These are phyloP conservation scores for Bretschneidera sinensis DNA, from an alignment of 345 rosid species.

Conservation along the genomic window DNA sequence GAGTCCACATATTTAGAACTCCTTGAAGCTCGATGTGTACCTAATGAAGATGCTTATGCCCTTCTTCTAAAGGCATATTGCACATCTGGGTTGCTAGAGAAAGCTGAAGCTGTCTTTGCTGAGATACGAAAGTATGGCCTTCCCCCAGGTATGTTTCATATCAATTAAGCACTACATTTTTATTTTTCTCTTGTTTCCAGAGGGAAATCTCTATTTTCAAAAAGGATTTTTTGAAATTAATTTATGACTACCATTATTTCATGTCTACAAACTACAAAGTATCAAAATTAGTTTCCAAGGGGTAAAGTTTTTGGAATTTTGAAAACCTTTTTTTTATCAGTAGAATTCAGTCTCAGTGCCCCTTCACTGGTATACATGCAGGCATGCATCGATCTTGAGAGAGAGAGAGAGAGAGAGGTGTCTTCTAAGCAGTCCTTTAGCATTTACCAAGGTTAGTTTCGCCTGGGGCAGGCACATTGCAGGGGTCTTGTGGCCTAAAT, in stretches of 20 bases:
- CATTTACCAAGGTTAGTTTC: too few relatives aligned
- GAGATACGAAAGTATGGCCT: slow-evolving; percentile 76
- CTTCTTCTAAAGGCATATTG: slow-evolving; percentile 76
- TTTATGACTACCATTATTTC: too few relatives aligned
- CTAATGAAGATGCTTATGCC: slow-evolving; percentile 91
- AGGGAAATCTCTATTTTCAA: not conserved
- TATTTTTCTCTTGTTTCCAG: not conserved
- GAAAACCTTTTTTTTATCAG: too few relatives aligned
- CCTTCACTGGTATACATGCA: too few relatives aligned
- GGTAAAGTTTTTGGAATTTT: too few relatives aligned
- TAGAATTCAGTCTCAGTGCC: too few relatives aligned
- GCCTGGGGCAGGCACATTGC: too few relatives aligned
- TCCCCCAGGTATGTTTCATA: slow-evolving; percentile 59
- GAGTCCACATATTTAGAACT: slow-evolving; percentile 68
- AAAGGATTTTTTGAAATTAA: too few relatives aligned
- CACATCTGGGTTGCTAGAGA: slow-evolving; percentile 46
- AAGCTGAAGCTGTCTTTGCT: slow-evolving; percentile 68
- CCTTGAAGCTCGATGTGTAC: slow-evolving; percentile 68
- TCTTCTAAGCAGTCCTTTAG: too few relatives aligned
- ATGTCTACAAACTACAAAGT: not conserved
- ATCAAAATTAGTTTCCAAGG: not conserved
- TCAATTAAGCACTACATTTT: not conserved
- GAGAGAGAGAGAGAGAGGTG: too few relatives aligned
- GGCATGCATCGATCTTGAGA: too few relatives aligned
- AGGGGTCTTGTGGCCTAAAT: too few relatives aligned